Percentiles rank a stretch among this genome's conserved stretches.
These are phyloP conservation scores for Verticillium tricorpus DNA, from an alignment of 2,329 filamentous ascomycete species.

Conservation along the genomic window DNA sequence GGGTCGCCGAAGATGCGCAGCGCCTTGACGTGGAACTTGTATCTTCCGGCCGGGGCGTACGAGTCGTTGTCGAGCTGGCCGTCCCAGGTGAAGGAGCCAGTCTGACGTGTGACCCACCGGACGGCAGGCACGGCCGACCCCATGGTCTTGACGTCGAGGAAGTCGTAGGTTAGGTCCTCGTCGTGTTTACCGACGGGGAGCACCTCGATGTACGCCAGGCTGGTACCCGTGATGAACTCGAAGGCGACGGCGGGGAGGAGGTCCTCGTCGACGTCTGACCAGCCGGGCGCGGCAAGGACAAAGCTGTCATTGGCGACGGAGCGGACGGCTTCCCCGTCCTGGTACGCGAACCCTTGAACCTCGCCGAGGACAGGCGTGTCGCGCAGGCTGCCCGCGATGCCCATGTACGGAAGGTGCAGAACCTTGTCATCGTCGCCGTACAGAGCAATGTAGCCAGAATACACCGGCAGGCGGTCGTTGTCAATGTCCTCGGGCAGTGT, in stretches of 20 bases:
- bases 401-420: slow-evolving; percentile 36
- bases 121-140: slow-evolving; percentile 27
- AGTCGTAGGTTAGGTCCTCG: slow-evolving; percentile 22
- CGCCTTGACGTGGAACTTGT: slow-evolving; percentile 44
- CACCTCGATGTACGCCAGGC: slow-evolving; percentile 37
- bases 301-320: slow-evolving; percentile 33
- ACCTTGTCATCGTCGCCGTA: slow-evolving; percentile 32
- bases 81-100: slow-evolving; percentile 30
- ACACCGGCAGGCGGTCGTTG: slow-evolving; percentile 31
- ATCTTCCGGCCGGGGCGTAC: slow-evolving; percentile 43
- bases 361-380: slow-evolving; percentile 29
- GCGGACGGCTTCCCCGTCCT: slow-evolving; percentile 20
- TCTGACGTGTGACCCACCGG: slow-evolving; percentile 19
- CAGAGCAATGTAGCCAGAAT: slow-evolving; percentile 36
- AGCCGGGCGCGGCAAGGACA: slow-evolving; percentile 34
- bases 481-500: slow-evolving; percentile 33
- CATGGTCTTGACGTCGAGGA: slow-evolving; percentile 33
- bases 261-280: slow-evolving; percentile 21
- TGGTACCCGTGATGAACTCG: slow-evolving; percentile 40
- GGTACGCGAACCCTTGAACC: slow-evolving; percentile 29
- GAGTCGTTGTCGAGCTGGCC: slow-evolving; percentile 41
- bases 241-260: slow-evolving; percentile 34
- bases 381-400: slow-evolving; percentile 30
- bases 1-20: slow-evolving; percentile 47
- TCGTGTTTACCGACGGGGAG: slow-evolving; percentile 30